Evolutionary conservation across 352 stramenopile genomes (phyloP), one percentile per base, ranked within the genome.

Genomic region (Thraustochytrium sp.): DNA sequence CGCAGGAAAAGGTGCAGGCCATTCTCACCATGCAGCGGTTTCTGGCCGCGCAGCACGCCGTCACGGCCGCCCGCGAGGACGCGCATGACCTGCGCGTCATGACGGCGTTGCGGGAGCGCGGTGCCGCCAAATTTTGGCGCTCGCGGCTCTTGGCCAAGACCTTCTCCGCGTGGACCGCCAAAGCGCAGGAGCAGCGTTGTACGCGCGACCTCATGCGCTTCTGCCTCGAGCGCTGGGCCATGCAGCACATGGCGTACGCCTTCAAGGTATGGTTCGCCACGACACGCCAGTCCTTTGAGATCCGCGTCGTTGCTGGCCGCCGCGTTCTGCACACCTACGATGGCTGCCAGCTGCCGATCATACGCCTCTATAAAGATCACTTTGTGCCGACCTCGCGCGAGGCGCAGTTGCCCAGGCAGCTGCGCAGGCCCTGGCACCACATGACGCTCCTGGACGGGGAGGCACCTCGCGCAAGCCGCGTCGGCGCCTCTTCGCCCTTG

Each of bases 1-100:
- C 59, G 8, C 16, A 72, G 5, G 23, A 72, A n/a, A 18, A 29
- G 21, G 23, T 72, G 8, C 23, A 29, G 11, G 59, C 59, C 18
- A 72, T 72, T n/a, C 13, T 72, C 23, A 72, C 59, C 8, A 9
- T 72, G 59, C 59, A 72, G 38, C 59, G 59, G 23, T 72, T 72
- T 49, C 8, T 72, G 9, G 26, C 29, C 4, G 59, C 59, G 16
- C 37, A 72, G 59, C 37, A 72, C 34, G 59, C 59, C 13, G 42
- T 72, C n/a, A 18, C 59, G 4, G 59, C 31, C 8, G 42, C 64
- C 18, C 64, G 44, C 5, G 40, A 54, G 21, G 31, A 18, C n/a
- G 64, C 64, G 64, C 64, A 54, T 26, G 64, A 72, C 2, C 42
- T 77, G 21, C 48, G 64, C 1, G 21, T 77, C 26, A n/a, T 36